Evolutionary conservation across 495 filamentous ascomycete genomes (phyloP).

Genomic region (Penicillium riverlandense): DNA sequence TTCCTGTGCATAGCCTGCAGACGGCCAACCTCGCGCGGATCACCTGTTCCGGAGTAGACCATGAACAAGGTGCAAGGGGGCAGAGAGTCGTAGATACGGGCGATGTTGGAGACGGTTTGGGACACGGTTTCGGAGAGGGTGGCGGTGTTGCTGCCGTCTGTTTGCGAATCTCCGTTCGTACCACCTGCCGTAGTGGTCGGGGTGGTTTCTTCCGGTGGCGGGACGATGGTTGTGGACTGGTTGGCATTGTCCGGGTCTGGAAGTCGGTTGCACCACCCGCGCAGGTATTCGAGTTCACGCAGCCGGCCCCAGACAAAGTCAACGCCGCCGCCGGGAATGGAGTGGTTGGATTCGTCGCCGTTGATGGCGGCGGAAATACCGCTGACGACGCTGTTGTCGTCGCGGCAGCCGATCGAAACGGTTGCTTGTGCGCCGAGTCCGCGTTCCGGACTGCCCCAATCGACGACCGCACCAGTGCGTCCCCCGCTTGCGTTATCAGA

Average conservation of each 20-base stretch:
- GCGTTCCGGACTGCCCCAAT: conserved; percentile 76
- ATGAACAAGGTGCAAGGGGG: conserved; percentile 82
- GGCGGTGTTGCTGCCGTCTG: neutral
- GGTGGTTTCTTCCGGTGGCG: conserved; percentile 18
- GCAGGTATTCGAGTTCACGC: conserved; percentile 71
- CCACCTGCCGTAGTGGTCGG: conserved; percentile 6
- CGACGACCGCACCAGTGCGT: conserved; percentile 73
- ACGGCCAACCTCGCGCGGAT: conserved; percentile 69
- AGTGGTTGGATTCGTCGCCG: conserved; percentile 56
- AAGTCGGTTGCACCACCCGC: conserved; percentile 74
- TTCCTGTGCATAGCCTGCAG: conserved; percentile 65
- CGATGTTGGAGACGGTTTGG: conserved; percentile 50
- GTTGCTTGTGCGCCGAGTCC: conserved; percentile 66
- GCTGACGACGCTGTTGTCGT: conserved; percentile 67
- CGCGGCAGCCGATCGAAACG: conserved; percentile 62
- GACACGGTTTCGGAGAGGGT: conserved; percentile 38
- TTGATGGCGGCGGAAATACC: conserved; percentile 60
- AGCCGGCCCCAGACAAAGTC: conserved; percentile 89
- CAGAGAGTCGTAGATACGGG: conserved; percentile 63
- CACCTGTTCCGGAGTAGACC: conserved; percentile 82
- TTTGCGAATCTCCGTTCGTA: no score
- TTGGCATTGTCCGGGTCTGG: conserved; percentile 41
- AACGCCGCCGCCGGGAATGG: conserved; percentile 62
- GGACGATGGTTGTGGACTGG: conserved; percentile 38
- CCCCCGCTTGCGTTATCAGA: conserved; percentile 33